A percentile compares a stretch with the other conserved stretches of the same genome.
phyloP scores from a whole-genome alignment of 352 stramenopile genomes.

The Globisporangium nunn region DNA sequence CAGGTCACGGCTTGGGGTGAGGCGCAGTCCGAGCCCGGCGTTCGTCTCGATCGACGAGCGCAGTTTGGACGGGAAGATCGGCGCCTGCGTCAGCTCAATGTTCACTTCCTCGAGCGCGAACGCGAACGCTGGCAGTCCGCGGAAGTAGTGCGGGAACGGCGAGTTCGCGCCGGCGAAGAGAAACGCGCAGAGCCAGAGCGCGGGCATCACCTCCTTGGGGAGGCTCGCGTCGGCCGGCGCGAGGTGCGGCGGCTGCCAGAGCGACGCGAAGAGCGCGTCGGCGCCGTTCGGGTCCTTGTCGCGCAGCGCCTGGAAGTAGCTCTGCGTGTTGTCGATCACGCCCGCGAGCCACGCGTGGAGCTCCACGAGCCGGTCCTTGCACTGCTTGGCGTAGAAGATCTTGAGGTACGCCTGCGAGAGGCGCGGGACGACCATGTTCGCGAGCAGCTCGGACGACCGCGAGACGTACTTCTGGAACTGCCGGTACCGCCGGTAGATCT shows the following conservation, averaged over 20 bases:
- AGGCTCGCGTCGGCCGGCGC: neutral
- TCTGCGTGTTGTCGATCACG: constrained; percentile 68
- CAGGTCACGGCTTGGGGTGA: constrained; percentile 56
- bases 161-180: constrained; percentile 66
- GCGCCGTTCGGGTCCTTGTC: neutral
- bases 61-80: constrained; percentile 62
- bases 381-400: constrained; percentile 73
- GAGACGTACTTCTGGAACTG: constrained; percentile 75
- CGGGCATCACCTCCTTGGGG: constrained; percentile 29
- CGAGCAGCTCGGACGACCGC: constrained; percentile 50
- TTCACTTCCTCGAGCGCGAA: constrained; percentile 69
- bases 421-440: constrained; percentile 44
- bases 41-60: constrained; percentile 48
- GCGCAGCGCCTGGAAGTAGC: constrained; percentile 23
- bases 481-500: constrained; percentile 80
- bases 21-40: constrained; percentile 45
- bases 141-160: constrained; percentile 63
- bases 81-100: constrained; percentile 37
- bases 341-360: constrained; percentile 58
- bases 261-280: neutral
- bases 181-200: constrained; percentile 59
- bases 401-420: constrained; percentile 78
- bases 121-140: constrained; percentile 62
- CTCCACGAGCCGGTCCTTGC: constrained; percentile 69
- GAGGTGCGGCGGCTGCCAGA: neutral